A percentile compares a stretch with the other conserved stretches of the same genome.
phyloP scores from a whole-genome alignment of 2,329 filamentous ascomycete genomes.

The Alternaria longipes region DNA sequence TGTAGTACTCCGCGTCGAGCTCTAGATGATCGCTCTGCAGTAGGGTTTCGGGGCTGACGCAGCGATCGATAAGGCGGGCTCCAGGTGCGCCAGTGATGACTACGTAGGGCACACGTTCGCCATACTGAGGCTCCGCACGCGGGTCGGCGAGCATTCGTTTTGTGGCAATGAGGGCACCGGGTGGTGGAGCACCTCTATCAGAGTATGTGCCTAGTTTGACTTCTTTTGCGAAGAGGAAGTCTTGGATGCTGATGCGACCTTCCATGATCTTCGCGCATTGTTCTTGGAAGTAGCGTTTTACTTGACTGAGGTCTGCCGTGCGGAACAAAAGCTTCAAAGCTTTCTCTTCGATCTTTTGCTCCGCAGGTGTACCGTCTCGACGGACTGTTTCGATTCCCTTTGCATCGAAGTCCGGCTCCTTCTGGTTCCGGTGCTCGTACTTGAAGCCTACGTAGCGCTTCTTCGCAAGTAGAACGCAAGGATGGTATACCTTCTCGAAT shows the following conservation, averaged over 20 bases:
- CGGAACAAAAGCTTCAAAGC: slow-evolving; percentile 88
- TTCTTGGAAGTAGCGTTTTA: slow-evolving; percentile 88
- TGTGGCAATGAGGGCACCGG: slow-evolving; percentile 88
- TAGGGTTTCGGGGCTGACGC: slow-evolving; percentile 85
- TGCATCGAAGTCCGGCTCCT: slow-evolving; percentile 88
- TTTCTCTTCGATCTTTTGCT: slow-evolving; percentile 96
- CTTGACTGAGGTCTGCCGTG: slow-evolving; percentile 84
- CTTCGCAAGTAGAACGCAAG: slow-evolving; percentile 92
- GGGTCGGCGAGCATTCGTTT: slow-evolving; percentile 87
- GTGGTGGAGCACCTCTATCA: slow-evolving; percentile 79
- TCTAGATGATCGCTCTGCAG: slow-evolving; percentile 79
- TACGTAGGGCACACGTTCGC: slow-evolving; percentile 93
- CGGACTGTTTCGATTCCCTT: slow-evolving; percentile 99
- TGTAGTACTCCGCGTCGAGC: slow-evolving; percentile 96
- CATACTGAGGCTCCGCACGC: slow-evolving; percentile 89
- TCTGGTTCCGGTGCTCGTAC: slow-evolving; percentile 81
- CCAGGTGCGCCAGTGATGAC: slow-evolving; percentile 89
- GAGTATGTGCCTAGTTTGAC: slow-evolving; percentile 91
- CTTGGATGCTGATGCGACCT: slow-evolving; percentile 86
- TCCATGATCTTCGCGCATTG: slow-evolving; percentile 95
- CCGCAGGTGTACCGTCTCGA: slow-evolving; percentile 90
- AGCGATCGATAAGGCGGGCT: slow-evolving; percentile 85
- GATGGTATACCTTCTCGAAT: slow-evolving; percentile 98
- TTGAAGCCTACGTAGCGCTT: slow-evolving; percentile 99
- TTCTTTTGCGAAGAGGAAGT: slow-evolving; percentile 95